Conservation (phyloP, 176 grass and related monocot species). For the Aechmea fasciata region DNA sequence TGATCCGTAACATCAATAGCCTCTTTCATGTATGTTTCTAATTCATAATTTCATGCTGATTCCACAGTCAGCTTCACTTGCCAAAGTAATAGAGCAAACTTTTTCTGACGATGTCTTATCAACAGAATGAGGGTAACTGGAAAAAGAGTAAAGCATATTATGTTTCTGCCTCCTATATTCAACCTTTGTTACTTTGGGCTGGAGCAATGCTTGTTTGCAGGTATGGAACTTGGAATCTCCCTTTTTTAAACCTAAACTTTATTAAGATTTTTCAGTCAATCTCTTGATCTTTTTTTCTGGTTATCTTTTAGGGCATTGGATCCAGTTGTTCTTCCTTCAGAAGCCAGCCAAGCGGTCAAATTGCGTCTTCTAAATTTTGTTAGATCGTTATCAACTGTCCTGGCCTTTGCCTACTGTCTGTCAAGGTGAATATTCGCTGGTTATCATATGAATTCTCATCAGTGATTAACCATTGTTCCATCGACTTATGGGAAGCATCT, state of each 20-base stretch:
- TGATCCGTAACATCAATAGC: conserved; percentile 61
- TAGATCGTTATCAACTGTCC: conserved; percentile 80
- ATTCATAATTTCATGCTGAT: background rate
- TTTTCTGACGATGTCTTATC: conserved; percentile 30
- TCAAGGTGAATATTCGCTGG: conserved; percentile 41
- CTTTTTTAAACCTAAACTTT: conserved; percentile 16
- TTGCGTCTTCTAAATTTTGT: conserved; percentile 64
- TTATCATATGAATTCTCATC: background rate
- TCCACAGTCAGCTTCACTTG: conserved; percentile 1
- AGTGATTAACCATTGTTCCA: background rate
- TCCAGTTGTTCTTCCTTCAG: conserved; percentile 58
- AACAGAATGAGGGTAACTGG: conserved; percentile 75
- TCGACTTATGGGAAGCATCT: background rate
- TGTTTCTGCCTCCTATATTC: conserved; percentile 76
- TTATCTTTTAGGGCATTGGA: conserved; percentile 58
- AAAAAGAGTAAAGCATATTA: conserved; percentile 80
- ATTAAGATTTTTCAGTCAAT: conserved; percentile 12
- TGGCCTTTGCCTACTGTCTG: conserved; percentile 70
- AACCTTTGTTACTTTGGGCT: conserved; percentile 93
- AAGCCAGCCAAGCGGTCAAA: conserved; percentile 86
- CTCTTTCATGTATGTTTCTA: conserved; percentile 62
- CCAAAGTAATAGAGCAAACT: conserved; percentile 7
- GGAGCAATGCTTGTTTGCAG: conserved; percentile 79
- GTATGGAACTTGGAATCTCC: conserved; percentile 28
- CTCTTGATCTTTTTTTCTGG: conserved; percentile 12